Evolutionary conservation across 805 yeast species (phyloP).

Genomic region (Candida sakaeoensis): DNA sequence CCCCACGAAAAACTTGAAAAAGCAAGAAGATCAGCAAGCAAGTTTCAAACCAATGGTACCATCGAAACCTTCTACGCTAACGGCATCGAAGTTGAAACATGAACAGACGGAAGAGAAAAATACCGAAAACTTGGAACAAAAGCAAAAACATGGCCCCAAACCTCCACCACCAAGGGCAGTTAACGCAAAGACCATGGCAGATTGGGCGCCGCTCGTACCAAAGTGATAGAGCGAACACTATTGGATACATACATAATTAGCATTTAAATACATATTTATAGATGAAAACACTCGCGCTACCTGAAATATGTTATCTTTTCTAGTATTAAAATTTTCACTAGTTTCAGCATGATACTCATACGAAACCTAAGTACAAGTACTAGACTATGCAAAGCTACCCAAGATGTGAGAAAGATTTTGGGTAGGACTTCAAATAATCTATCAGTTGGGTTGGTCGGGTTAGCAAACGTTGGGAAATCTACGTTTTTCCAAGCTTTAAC

Average conservation of each 20-base stretch:
- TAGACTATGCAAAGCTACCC: background rate
- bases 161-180: conserved; percentile 15
- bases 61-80: conserved; percentile 28
- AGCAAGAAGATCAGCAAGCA: conserved; percentile 1
- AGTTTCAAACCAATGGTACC: conserved; percentile 19
- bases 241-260: no score
- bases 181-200: conserved; percentile 29
- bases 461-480: conserved; percentile 58
- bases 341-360: conserved; percentile 1
- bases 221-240: no score
- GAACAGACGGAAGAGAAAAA: conserved; percentile 4
- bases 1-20: conserved; percentile 7
- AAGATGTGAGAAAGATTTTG: conserved; percentile 2
- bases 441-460: conserved; percentile 47
- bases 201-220: conserved; percentile 52
- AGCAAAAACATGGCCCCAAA: conserved; percentile 12
- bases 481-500: conserved; percentile 55
- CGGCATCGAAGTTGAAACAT: conserved; percentile 13
- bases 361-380: background rate
- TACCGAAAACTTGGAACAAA: background rate
- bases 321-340: background rate
- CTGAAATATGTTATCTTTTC: background rate
- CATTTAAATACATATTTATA: no score
- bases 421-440: conserved; percentile 38
- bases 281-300: no score